These are phyloP conservation scores for Endocalyx cinctus DNA, from an alignment of 2,329 filamentous ascomycete genomes.

Conservation along the genomic window DNA sequence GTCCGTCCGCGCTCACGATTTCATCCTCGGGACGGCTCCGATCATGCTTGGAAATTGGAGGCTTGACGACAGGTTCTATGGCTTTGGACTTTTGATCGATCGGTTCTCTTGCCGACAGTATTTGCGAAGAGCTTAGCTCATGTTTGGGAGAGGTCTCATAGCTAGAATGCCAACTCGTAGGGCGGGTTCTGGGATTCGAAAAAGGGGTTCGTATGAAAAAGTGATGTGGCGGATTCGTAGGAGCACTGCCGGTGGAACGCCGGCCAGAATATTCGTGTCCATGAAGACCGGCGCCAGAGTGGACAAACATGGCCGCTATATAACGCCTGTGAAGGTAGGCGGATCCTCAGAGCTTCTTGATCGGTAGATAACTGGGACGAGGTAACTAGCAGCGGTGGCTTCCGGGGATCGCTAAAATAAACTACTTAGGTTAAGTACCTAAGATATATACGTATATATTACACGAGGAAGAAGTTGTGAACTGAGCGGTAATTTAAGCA, in stretches of 20 bases:
- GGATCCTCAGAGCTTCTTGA: too few relatives aligned
- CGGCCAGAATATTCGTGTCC: conserved; percentile 53
- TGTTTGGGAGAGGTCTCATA: neutral
- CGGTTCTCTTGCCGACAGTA: conserved; percentile 10
- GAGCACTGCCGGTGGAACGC: conserved; percentile 28
- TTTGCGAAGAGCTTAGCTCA: neutral
- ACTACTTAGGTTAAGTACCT: too few relatives aligned
- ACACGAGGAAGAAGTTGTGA: too few relatives aligned
- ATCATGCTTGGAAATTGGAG: conserved; percentile 11
- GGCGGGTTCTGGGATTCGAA: conserved; percentile 18
- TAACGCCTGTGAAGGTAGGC: too few relatives aligned
- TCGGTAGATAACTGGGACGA: too few relatives aligned
- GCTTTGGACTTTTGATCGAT: conserved; percentile 18
- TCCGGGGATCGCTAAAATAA: too few relatives aligned
- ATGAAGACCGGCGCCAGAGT: conserved; percentile 55
- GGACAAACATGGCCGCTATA: conserved; percentile 61
- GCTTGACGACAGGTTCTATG: conserved; percentile 20
- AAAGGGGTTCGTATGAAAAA: conserved; percentile 24
- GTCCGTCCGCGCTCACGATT: conserved; percentile 10
- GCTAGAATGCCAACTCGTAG: conserved; percentile 11
- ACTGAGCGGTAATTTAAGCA: too few relatives aligned
- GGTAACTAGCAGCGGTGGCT: too few relatives aligned
- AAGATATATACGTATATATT: too few relatives aligned
- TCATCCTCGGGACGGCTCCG: too few relatives aligned
- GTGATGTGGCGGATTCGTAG: conserved; percentile 19